Evolutionary conservation across 352 stramenopile genomes (phyloP), one percentile per base, ranked within the genome.

Genomic region (Globisporangium nodosum): DNA sequence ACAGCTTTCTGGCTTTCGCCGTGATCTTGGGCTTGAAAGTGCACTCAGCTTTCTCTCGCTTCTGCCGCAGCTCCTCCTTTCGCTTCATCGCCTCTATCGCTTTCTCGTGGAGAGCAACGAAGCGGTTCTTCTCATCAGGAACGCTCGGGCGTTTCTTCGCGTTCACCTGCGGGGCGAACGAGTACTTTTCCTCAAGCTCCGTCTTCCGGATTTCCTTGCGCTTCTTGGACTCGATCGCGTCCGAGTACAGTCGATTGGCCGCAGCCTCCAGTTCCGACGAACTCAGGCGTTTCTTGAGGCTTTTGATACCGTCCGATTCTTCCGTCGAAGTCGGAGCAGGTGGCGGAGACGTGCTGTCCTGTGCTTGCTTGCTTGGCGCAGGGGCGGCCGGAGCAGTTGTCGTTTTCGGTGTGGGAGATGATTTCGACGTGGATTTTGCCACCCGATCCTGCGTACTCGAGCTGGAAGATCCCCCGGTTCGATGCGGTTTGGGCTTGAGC

Each of bases 21-120:
- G 81, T 89, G 31, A 91, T 91, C 21, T 78, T 70, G 3, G 81
- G 81, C 42, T 81, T 76, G 61, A 91, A 91, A 1, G 78, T 86
- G 51, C 71, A 87, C 42, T 78, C 68, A 6, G 73, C 66, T 12
- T 73, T 66, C 33, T 84, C 78, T 18, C 76, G 58, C 49, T 87
- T 72, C 24, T 77, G 65, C n/a, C 77, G 73, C 45, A 86, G 53
- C 43, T 77, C 73, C 9, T 84, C 76, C 52, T 85, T 88, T 45
- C 72, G 81, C 13, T 76, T 73, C 43, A 69, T 63, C 0, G 73
- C 39, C 6, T 88, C 65, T 39, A 84, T 87, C 2, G 72, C 78
- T 60, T 80, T 72, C 11, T 85, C 78, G 45, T 88, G 81, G 12
- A 87, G 48, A 12, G 69, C 54, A 31, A 62, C 58, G 52, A 88